phyloP scores from a whole-genome alignment of 495 filamentous ascomycete species.

The Margaritispora aquatica region DNA sequence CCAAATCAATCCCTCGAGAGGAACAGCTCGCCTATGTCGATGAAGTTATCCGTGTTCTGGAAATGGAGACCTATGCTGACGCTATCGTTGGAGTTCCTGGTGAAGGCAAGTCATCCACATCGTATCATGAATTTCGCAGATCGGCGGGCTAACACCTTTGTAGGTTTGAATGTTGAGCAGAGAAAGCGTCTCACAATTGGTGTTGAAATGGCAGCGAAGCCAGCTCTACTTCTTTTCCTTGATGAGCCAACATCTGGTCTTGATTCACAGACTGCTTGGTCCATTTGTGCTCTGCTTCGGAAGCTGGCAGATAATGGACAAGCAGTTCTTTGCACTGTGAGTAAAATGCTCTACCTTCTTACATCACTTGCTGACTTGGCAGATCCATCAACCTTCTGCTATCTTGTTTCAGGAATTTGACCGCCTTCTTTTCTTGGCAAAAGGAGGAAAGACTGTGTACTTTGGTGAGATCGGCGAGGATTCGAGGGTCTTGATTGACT shows the following conservation, averaged over 20 bases:
- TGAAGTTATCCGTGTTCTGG: slow-evolving; percentile 82
- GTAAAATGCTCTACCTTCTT: too few species aligned
- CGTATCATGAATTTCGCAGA: neutral
- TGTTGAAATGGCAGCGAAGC: slow-evolving; percentile 86
- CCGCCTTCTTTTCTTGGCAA: slow-evolving; percentile 64
- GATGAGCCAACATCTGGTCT: slow-evolving; percentile 58
- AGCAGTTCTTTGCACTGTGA: slow-evolving; percentile 83
- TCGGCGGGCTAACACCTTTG: neutral
- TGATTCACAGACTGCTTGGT: slow-evolving; percentile 71
- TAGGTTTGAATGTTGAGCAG: slow-evolving; percentile 83
- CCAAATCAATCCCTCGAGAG: slow-evolving; percentile 53
- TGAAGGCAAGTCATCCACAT: slow-evolving; percentile 40
- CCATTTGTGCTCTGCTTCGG: slow-evolving; percentile 70
- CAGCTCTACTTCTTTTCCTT: slow-evolving; percentile 78
- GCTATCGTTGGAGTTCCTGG: slow-evolving; percentile 83
- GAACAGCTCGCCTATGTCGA: slow-evolving; percentile 87
- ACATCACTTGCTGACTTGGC: too few species aligned
- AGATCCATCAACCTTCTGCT: slow-evolving; percentile 90
- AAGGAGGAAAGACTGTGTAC: slow-evolving; percentile 69
- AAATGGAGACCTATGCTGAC: slow-evolving; percentile 87
- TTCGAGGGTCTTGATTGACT: slow-evolving; percentile 54
- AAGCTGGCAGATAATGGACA: slow-evolving; percentile 81
- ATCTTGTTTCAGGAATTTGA: slow-evolving; percentile 92
- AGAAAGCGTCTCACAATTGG: slow-evolving; percentile 85
- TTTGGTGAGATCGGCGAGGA: slow-evolving; percentile 71